Base-by-base conservation (phyloP, 1,139 yeast species). In the Kurtzmaniella quercitrusa region DNA sequence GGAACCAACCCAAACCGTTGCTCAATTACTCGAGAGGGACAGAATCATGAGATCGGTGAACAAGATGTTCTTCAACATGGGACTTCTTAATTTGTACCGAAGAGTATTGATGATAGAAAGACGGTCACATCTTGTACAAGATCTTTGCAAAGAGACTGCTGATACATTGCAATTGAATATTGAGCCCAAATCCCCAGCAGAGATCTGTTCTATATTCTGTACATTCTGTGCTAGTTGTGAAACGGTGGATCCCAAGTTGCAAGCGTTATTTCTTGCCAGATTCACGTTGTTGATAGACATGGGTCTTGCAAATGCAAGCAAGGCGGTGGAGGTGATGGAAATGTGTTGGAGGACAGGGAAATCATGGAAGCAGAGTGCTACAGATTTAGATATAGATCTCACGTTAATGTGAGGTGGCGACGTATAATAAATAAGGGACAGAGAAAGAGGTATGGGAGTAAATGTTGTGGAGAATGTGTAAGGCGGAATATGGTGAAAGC, bases 171-270 rank as follows among this genome's bases (percentile, higher is more conserved):
- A 59, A 23, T 57, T 61, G 2, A 57, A 67, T 40, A 69, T 82
- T 3, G 73, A 68, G 19, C 60, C 72, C 3, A 62, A 64, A 8
- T 67, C 79, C 1, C 73, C 85, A 1, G 79, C 82, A 2, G 81
- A 79, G 33, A 63, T 77, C 3, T 79, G 87, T 51, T 63, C 79
- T 2, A 67, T 79, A 1, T 77, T 80, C 47, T 76, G 82, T 29
- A 55, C 74, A 11, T 81, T 82, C 54, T 69, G 79, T 40, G 79
- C 82, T 41, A 87, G 81, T 4, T 79, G 85, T 61, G 88, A 82
- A 48, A 69, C 77, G 8, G 48, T 71, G 14, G 70, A 73, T 44
- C 53, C 53, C 1, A 54, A 56, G 1, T 54, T 58, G 46, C 62
- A 76, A 40, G 48, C 49, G 1, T 62, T 75, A 23, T 77, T 70